Conservation (phyloP, 257 asterid species). For the Dorcoceras hygrometricum region DNA sequence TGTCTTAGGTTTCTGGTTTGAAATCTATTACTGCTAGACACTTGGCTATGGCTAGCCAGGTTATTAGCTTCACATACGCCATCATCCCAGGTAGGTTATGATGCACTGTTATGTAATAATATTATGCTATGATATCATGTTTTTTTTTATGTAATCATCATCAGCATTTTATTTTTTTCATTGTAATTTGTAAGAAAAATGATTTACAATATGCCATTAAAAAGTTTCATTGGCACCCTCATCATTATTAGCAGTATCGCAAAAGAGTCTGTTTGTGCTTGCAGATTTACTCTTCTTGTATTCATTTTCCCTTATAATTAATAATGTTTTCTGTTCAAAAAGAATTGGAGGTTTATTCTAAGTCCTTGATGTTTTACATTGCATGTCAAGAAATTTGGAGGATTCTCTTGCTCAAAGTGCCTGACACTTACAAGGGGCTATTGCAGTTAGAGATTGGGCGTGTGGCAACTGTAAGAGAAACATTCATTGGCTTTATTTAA, state of each 20-base stretch:
- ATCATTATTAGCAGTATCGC: background rate
- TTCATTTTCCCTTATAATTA: conserved; percentile 15
- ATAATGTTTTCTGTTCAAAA: background rate
- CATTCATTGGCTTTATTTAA: conserved; percentile 2
- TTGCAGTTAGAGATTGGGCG: conserved; percentile 80
- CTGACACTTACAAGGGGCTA: conserved; percentile 73
- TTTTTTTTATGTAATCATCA: background rate
- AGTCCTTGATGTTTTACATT: conserved; percentile 33
- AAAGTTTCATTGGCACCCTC: background rate
- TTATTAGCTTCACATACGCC: conserved; percentile 79
- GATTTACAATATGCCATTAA: background rate
- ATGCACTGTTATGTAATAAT: background rate
- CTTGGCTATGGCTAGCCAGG: conserved; percentile 98
- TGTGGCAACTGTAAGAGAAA: conserved; percentile 67
- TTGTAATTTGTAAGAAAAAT: conserved; percentile 14
- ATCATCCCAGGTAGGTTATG: conserved; percentile 78
- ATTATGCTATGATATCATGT: background rate
- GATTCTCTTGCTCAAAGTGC: conserved; percentile 75
- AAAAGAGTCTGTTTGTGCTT: background rate
- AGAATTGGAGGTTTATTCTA: conserved; percentile 18
- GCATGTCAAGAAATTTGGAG: conserved; percentile 72
- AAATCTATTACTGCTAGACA: conserved; percentile 97
- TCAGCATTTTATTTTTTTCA: conserved; percentile 10
- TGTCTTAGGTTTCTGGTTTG: conserved; percentile 91
- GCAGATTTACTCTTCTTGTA: conserved; percentile 16